Evolutionary conservation across 208 protist genomes (phyloP), one percentile per base, ranked within the genome.

Genomic region (Trypanosoma boissoni): DNA sequence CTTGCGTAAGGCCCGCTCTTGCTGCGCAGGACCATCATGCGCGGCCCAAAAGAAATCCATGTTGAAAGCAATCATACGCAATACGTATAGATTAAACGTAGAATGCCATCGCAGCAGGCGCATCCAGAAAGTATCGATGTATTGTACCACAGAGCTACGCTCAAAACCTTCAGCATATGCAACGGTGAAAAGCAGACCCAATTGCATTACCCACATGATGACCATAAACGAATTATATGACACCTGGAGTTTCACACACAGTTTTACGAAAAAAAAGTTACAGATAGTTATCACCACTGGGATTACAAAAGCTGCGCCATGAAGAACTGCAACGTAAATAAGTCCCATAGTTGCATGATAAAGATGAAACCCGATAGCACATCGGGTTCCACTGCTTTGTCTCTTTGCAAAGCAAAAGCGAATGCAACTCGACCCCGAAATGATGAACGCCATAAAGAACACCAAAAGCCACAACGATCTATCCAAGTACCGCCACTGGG

Each of bases 61-160:
- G 55, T 76, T 77, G 60, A 85, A 87, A 43, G 88, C 88, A 45
- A 97, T 90, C 62, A 95, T 78, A 41, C 88, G 81, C 23, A 97
- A 70, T 36, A 83, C 71, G 12, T 68, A 62, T 65, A 97, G 78
- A 59, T 92, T 94, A 23, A 71, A 88, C 7, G 72, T 58, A 20
- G 81, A 56, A 26, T 68, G 60, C 90, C 93, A 97, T 6, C 68
- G 66, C 36, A 87, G 57, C 6, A 68, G 21, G 36, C 31, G 24
- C 2, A 24, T 26, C 5, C 24, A 26, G 4, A 7, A 39, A 8
- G 36, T 51, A 5, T 53, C 42, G 61, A 43, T 55, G n/a, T 3
- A 59, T 14, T 36, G 63, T 4, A 41, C 51, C 16, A 66, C 12
- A n/a, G n/a, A n/a, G n/a, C n/a, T n/a, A n/a, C n/a, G n/a, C 43